Percentiles rank a stretch among this genome's conserved stretches.
These are phyloP conservation scores for Lanmaoa rubissima DNA, from an alignment of 768 basidiomycete genomes.

Conservation along the genomic window DNA sequence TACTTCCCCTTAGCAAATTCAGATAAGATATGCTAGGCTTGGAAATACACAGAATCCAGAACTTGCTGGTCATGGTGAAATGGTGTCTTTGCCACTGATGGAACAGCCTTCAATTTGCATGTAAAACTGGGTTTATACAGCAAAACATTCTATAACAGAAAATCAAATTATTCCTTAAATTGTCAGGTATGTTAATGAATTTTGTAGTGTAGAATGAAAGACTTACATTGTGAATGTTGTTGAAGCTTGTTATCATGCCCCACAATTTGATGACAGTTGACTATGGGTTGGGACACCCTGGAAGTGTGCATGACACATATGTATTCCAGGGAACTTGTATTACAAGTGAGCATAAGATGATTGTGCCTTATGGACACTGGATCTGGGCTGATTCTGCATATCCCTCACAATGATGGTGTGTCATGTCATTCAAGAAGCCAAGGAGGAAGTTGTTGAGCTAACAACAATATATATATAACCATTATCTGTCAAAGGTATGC, in stretches of 20 bases:
- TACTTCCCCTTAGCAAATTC: background rate
- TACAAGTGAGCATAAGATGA: background rate
- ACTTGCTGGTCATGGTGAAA: background rate
- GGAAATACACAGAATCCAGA: background rate
- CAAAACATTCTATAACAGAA: slow-evolving; percentile 3
- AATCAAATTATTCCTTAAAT: background rate
- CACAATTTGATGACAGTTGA: slow-evolving; percentile 30
- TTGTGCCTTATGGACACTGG: background rate
- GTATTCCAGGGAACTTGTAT: background rate
- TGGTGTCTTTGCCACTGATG: slow-evolving; percentile 1
- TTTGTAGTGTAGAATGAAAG: background rate
- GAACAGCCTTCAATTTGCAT: background rate
- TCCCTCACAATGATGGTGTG: background rate
- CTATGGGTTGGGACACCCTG: slow-evolving; percentile 28
- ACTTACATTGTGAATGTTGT: background rate
- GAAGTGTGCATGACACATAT: slow-evolving; percentile 27
- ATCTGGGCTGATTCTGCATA: background rate
- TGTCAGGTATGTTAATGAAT: background rate
- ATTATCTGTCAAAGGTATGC: background rate
- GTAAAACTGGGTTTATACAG: background rate
- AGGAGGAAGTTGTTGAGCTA: background rate
- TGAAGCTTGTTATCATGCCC: slow-evolving; percentile 23
- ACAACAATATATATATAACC: background rate
- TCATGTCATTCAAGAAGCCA: background rate
- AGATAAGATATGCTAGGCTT: too few species aligned